Evolutionary conservation across 176 grass and related monocot species (phyloP), one percentile per base, ranked within the genome.

Genomic region (Ensete ventricosum): DNA sequence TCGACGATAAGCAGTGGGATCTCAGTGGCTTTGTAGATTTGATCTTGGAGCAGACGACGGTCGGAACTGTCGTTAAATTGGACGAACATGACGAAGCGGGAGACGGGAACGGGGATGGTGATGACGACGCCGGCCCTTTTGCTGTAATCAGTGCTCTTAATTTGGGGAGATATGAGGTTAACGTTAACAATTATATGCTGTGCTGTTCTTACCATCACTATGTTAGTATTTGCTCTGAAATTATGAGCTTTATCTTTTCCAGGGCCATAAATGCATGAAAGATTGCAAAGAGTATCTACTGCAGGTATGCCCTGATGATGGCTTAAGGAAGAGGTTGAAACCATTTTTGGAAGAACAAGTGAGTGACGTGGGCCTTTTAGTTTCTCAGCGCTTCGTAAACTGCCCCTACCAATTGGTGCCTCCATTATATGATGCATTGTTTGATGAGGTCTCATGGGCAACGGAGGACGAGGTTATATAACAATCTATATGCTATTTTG

Each of bases 401-500:
- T 98, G 87, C 53, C 94, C 94, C 0, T 87, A 98, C 58, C 85
- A 93, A 67, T 65, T 98, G 10, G 88, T 98, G 55, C 88, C 91
- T 69, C 92, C 89, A 75, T 59, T 98, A 26, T 98, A 98, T 22
- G 90, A 88, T 8, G 78, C 90, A 0, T 82, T 98, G 11, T 98
- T 98, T 73, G 90, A 98, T 6, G 94, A 98, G 73, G 74, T 98
- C 80, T 76, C 85, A 12, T 98, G 94, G 94, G 94, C 94, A 14
- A 98, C 88, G 25, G 94, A 98, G 83, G 94, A 98, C 22, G 94
- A 98, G 92, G 92, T 96, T 34, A 59, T 54, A 10, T 73, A 50
- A 48, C 26, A 34, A 69, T 43, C 11, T 11, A 2, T 1, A 13
- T 16, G 14, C 48, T 49, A 8, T n/a, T 49, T 17, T 1, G 9